Base-by-base conservation (phyloP, 768 basidiomycete species). In the Auricularia auricula-judae region DNA sequence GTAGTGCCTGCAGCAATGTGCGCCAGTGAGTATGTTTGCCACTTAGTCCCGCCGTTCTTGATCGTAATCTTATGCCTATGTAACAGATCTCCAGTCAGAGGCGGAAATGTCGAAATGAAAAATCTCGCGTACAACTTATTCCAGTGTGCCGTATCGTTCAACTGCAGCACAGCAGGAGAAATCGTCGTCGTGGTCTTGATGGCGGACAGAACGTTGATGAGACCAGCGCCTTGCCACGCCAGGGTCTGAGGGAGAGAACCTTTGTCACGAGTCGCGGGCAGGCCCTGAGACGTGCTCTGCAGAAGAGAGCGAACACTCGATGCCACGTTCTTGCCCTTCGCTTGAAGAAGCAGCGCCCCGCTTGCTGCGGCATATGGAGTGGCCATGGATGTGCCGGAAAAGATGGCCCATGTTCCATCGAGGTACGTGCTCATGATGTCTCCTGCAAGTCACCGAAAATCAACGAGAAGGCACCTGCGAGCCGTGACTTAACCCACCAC, bases 341-440 rank as follows among this genome's bases (percentile, higher is more conserved):
- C 65, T 33, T 61, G n/a, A 10, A 66, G 36, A 23, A 62, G 18
- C 12, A 66, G 58, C 1, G 63, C 65, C 8, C 43, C 63, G 23
- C 35, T 51, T 42, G 54, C 65, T 7, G 65, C 63, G 8, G 42
- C 42, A 36, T 64, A 61, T 3, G 65, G 65, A 3, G 69, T 53
- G 4, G 69, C 58, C 63, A 70, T 70, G 18, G 68, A 69, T 3
- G 69, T 70, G 21, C 68, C 68, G 36, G 44, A 53, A 16, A 29
- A n/a, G 39, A 65, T 61, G 36, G 64, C 64, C 18, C 64, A 60
- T 2, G 63, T 61, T 36, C 68, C 67, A 11, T 64, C 4, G 3
- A 67, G 67, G 34, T 66, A 64, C 18, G 70, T 70, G n/a, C 65
- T 66, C 4, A 69, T 60, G 56, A 70, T 69, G 62, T 65, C 63